Conservation (phyloP, 768 basidiomycete species). For the Aureoboletus auriporus region DNA sequence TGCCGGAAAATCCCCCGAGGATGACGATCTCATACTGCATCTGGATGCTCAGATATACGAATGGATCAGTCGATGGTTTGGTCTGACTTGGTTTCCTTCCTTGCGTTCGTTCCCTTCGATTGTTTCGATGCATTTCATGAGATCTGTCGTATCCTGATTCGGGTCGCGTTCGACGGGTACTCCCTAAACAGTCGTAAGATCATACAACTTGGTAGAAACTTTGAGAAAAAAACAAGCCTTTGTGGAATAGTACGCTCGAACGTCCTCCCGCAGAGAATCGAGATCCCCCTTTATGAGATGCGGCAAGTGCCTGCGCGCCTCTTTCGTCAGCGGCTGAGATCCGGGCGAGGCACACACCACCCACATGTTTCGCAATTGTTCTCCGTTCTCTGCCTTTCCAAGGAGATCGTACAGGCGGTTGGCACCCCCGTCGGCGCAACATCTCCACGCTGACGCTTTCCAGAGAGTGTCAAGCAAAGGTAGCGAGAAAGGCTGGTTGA, state of each 20-base stretch:
- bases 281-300: slow-evolving; percentile 92
- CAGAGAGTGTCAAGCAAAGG: slow-evolving; percentile 62
- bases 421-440: slow-evolving; percentile 87
- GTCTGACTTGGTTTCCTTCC: slow-evolving; percentile 36
- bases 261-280: slow-evolving; percentile 80
- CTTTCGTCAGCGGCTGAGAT: background rate
- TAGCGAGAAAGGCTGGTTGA: slow-evolving; percentile 83
- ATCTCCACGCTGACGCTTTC: slow-evolving; percentile 45
- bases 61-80: background rate
- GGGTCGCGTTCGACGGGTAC: slow-evolving; percentile 64
- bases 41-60: slow-evolving; percentile 3
- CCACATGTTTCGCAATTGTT: slow-evolving; percentile 14
- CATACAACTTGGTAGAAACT: background rate
- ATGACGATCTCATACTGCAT: slow-evolving; percentile 66
- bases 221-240: slow-evolving; percentile 43
- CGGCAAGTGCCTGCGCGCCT: slow-evolving; percentile 58
- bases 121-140: slow-evolving; percentile 84
- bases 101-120: slow-evolving; percentile 54
- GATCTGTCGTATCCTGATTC: slow-evolving; percentile 85
- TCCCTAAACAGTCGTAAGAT: slow-evolving; percentile 40
- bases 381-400: background rate
- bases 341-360: background rate
- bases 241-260: slow-evolving; percentile 59
- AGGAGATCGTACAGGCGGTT: slow-evolving; percentile 72
- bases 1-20: slow-evolving; percentile 85